A percentile compares a stretch with the other conserved stretches of the same genome.
Evolutionary conservation across 2,329 filamentous ascomycete species (phyloP).

Genomic region (Aspergillus sp.): DNA sequence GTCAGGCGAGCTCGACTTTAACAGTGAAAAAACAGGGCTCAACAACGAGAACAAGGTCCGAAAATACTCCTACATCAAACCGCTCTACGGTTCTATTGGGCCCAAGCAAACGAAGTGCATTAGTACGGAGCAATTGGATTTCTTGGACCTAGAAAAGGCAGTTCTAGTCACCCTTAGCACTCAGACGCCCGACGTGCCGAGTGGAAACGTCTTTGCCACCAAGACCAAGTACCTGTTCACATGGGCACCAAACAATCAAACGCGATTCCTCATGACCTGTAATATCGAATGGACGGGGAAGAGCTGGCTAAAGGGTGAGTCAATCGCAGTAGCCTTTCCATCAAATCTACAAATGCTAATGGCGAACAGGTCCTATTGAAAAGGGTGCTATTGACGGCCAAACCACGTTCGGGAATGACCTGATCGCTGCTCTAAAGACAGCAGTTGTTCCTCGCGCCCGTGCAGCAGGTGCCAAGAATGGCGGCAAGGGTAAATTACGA

Average conservation of each 20-base stretch:
- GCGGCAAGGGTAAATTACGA: slow-evolving; percentile 61
- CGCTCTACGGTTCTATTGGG: slow-evolving; percentile 79
- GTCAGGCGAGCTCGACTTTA: slow-evolving; percentile 82
- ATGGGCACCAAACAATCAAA: slow-evolving; percentile 87
- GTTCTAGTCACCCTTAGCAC: slow-evolving; percentile 82
- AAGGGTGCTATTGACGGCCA: slow-evolving; percentile 94
- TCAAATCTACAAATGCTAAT: slow-evolving; percentile 33
- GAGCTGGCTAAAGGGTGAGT: slow-evolving; percentile 92
- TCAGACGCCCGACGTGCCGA: slow-evolving; percentile 92
- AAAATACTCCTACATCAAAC: slow-evolving; percentile 88
- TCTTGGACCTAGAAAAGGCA: slow-evolving; percentile 83
- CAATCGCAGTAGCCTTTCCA: not conserved
- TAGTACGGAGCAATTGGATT: slow-evolving; percentile 81
- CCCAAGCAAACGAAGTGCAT: slow-evolving; percentile 95
- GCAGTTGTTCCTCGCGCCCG: slow-evolving; percentile 71
- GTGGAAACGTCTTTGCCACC: slow-evolving; percentile 84
- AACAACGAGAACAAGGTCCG: slow-evolving; percentile 75
- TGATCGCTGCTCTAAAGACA: slow-evolving; percentile 74
- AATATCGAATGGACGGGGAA: slow-evolving; percentile 96
- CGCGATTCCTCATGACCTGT: slow-evolving; percentile 84
- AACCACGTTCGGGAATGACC: slow-evolving; percentile 76
- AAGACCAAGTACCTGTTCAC: slow-evolving; percentile 95
- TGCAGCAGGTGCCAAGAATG: slow-evolving; percentile 52
- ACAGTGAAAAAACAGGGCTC: slow-evolving; percentile 78
- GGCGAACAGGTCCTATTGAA: slow-evolving; percentile 78